A percentile compares a stretch with the other conserved stretches of the same genome.
Evolutionary conservation across 345 rosid genomes (phyloP).

Genomic region (Lenwebbia sp.): DNA sequence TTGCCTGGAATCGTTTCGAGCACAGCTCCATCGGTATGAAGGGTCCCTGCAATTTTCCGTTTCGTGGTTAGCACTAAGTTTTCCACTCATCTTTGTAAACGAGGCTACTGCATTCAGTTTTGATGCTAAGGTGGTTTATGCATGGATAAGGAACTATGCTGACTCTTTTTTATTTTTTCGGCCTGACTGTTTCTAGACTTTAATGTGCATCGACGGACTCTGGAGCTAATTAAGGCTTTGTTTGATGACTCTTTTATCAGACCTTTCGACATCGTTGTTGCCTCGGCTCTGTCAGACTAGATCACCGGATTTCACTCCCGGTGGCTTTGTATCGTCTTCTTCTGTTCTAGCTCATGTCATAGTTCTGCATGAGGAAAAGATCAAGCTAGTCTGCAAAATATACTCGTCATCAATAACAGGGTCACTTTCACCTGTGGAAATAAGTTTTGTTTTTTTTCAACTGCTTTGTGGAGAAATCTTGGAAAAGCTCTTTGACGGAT

Average conservation of each 20-base stretch:
- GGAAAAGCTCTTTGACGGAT: neutral
- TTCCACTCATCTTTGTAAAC: neutral
- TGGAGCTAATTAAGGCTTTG: neutral
- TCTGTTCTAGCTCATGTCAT: neutral
- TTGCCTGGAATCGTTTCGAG: neutral
- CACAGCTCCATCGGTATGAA: neutral
- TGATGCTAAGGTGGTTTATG: neutral
- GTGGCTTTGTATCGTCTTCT: neutral
- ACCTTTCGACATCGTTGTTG: neutral
- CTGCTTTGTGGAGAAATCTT: neutral
- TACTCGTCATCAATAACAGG: neutral
- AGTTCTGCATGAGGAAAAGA: neutral
- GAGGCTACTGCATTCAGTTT: neutral
- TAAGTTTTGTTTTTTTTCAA: neutral
- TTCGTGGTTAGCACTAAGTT: neutral
- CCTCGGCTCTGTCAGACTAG: neutral
- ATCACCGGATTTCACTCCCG: neutral
- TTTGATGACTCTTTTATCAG: neutral
- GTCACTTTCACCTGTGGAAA: neutral
- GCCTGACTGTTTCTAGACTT: neutral
- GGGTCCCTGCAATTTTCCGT: neutral
- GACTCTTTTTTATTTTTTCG: neutral
- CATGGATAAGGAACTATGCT: neutral
- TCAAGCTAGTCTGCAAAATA: neutral
- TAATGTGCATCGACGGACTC: neutral